Evolutionary conservation across 805 yeast species (phyloP), one percentile per base, ranked within the genome.

Genomic region (Wickerhamomyces ciferrii): DNA sequence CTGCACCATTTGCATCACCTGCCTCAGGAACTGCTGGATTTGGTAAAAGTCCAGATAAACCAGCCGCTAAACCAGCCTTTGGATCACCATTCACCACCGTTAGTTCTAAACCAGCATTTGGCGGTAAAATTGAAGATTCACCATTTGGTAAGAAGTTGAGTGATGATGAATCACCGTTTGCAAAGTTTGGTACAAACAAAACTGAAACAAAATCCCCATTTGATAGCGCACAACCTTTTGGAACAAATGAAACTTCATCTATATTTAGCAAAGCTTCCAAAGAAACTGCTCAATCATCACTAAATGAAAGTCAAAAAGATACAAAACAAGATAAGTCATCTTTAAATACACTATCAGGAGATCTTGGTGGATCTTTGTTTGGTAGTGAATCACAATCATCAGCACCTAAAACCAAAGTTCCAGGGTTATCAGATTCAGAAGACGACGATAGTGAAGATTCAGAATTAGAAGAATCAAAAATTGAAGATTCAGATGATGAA

Each of bases 41-140:
- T 42, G 60, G 58, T 11, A 46, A 47, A 19, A 41, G 49, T 2
- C 31, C 31, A 8, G 31, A 27, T 27, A 27, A 27, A 10, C 31
- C 31, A 27, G 17, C 35, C 5, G 56, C 53, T 2, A 43, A 44
- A 23, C 48, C 59, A n/a, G 47, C 59, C 4, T 56, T 54, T 44
- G 60, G 59, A n/a, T 21, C 45, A n/a, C 31, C 31, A 27, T 27
- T 27, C 13, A 10, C 15, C 14, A 27, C 31, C 11, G 17, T 29
- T n/a, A 29, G 31, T 27, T 14, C 31, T 27, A 27, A 27, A 13
- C 31, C 31, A 10, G 31, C 14, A 27, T 43, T 10, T 42, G 38
- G 19, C n/a, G 35, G 35, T n/a, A 15, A 32, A 15, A 11, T 13
- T 13, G 19, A 48, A 21, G 45, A 49, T 2, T 55, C 57, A 5